A percentile compares a stretch with the other conserved stretches of the same genome.
Evolutionary conservation across 345 rosid genomes (phyloP).

Genomic region (Lagerstroemia speciosa): DNA sequence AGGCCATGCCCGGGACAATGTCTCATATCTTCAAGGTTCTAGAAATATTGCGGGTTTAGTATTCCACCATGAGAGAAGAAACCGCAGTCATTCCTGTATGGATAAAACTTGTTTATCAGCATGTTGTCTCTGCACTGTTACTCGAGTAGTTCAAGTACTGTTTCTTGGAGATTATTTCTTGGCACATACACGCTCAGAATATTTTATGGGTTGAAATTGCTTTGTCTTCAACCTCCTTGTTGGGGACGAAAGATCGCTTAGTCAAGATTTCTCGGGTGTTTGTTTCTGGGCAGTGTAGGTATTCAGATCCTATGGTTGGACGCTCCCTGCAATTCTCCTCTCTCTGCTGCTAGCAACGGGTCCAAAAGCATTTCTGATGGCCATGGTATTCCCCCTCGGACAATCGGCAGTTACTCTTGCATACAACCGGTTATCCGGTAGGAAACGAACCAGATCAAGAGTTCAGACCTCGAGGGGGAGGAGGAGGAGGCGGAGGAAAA

Average conservation of each 20-base stretch:
- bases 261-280: neutral
- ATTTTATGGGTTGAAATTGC: no score
- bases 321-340: conserved; percentile 32
- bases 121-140: neutral
- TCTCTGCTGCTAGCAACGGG: conserved; percentile 40
- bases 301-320: conserved; percentile 53
- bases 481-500: conserved; percentile 21
- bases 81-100: neutral
- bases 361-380: conserved; percentile 44
- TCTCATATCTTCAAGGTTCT: neutral
- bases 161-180: neutral
- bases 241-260: neutral
- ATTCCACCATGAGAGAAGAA: neutral
- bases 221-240: neutral
- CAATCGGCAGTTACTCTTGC: conserved; percentile 26
- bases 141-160: neutral
- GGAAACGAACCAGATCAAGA: conserved; percentile 14
- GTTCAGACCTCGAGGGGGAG: conserved; percentile 15
- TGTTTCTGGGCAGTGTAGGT: conserved; percentile 32
- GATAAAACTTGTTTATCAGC: neutral
- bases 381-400: conserved; percentile 31
- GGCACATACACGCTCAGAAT: neutral
- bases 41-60: neutral
- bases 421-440: conserved; percentile 22
- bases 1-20: neutral